phyloP scores from a whole-genome alignment of 2,329 filamentous ascomycete species.

The Ophiocordyceps camponoti-rufipedis region DNA sequence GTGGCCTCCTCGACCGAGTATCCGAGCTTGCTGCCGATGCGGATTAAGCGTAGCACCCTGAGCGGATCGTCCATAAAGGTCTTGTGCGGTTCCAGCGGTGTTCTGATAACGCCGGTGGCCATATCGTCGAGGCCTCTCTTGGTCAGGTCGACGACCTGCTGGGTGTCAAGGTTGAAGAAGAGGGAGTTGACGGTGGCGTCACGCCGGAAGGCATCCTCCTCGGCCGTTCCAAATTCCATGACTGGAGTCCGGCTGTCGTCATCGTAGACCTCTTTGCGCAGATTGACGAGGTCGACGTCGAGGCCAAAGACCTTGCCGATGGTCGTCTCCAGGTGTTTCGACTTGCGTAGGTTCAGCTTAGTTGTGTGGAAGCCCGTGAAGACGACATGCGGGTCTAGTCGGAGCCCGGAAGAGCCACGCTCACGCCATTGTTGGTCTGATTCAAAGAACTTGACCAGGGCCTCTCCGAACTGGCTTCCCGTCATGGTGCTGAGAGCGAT shows the following conservation, averaged over 20 bases:
- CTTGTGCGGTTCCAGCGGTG: conserved; percentile 71
- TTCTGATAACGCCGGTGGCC: conserved; percentile 53
- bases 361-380: conserved; percentile 72
- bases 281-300: conserved; percentile 86
- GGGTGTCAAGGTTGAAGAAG: conserved; percentile 81
- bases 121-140: conserved; percentile 61
- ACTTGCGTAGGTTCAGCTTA: conserved; percentile 83
- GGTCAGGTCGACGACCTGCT: conserved; percentile 70
- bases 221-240: conserved; percentile 83
- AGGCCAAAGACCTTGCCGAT: conserved; percentile 72
- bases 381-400: conserved; percentile 31
- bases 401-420: conserved; percentile 2
- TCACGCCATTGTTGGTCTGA: conserved; percentile 42
- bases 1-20: conserved; percentile 61
- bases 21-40: conserved; percentile 71
- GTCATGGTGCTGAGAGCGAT: conserved; percentile 77
- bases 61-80: conserved; percentile 93
- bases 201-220: conserved; percentile 74
- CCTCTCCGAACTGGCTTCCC: conserved; percentile 54
- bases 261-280: conserved; percentile 78
- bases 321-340: conserved; percentile 86
- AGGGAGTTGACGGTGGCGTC: conserved; percentile 92
- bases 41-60: conserved; percentile 67
- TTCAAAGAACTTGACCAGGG: conserved; percentile 50
- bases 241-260: conserved; percentile 80